phyloP scores from a whole-genome alignment of 306 rosid species.

The Dalbergia oliveri region DNA sequence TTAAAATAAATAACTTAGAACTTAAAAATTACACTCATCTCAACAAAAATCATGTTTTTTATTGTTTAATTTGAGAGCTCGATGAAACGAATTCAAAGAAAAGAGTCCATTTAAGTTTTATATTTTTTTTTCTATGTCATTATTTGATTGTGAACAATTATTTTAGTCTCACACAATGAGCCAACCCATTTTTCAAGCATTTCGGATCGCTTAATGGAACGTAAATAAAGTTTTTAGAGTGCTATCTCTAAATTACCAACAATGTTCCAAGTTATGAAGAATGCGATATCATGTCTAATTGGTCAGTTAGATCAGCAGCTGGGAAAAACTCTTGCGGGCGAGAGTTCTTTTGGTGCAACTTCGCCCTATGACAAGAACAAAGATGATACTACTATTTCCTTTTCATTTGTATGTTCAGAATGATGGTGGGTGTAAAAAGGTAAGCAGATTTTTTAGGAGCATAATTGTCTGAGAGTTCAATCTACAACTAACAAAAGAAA shows the following conservation, averaged over 20 bases:
- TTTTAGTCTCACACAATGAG: not conserved
- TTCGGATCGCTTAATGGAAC: not conserved
- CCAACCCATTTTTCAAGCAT: not conserved
- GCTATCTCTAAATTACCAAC: not conserved
- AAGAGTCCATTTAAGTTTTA: no score
- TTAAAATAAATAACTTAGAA: no score
- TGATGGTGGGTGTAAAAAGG: not conserved
- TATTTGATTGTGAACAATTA: not conserved
- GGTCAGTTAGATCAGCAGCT: not conserved
- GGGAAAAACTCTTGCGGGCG: not conserved
- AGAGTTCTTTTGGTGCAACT: not conserved
- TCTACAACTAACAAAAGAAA: conserved; percentile 14
- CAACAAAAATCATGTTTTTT: no score
- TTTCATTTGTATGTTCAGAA: not conserved
- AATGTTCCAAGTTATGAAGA: not conserved
- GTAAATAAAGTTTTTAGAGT: not conserved
- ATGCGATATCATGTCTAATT: not conserved
- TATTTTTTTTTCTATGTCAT: no score
- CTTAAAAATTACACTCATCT: no score
- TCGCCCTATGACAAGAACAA: not conserved
- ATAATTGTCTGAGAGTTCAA: conserved; percentile 7
- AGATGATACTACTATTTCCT: not conserved
- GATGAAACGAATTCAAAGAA: no score
- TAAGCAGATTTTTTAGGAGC: conserved; percentile 23
- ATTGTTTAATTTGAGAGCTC: no score